phyloP scores from a whole-genome alignment of 768 basidiomycete genomes.

The Boletus rubroflammeus region DNA sequence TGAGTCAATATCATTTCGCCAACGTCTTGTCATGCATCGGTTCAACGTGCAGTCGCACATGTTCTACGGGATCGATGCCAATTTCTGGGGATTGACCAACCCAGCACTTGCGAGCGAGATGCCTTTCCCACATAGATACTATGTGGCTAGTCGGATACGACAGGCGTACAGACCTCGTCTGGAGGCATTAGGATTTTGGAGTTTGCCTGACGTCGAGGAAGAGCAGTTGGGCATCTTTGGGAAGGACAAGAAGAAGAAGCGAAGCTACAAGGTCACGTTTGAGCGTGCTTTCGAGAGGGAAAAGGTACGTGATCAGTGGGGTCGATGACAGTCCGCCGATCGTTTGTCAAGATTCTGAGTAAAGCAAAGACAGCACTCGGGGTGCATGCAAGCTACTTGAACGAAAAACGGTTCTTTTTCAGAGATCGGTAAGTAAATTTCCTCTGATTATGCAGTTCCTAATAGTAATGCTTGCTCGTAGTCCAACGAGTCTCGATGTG shows the following conservation, averaged over 20 bases:
- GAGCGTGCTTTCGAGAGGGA: constrained; percentile 60
- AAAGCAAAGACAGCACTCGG: constrained; percentile 56
- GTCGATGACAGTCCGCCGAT: constrained; percentile 1
- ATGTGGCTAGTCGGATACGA: constrained; percentile 63
- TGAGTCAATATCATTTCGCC: constrained; percentile 36
- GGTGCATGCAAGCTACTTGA: constrained; percentile 55
- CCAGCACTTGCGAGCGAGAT: constrained; percentile 54
- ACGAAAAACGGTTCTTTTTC: constrained; percentile 48
- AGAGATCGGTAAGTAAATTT: constrained; percentile 41
- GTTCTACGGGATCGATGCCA: constrained; percentile 57
- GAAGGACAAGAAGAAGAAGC: constrained; percentile 31
- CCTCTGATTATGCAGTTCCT: background rate
- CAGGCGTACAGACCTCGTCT: constrained; percentile 53
- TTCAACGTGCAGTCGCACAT: constrained; percentile 49
- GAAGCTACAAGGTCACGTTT: constrained; percentile 38
- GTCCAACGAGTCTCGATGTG: constrained; percentile 62
- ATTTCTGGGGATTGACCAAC: constrained; percentile 58
- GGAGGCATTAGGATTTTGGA: constrained; percentile 65
- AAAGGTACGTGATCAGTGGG: constrained; percentile 37
- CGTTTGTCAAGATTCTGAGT: constrained; percentile 48
- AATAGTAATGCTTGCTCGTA: constrained; percentile 24
- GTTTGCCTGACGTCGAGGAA: constrained; percentile 35
- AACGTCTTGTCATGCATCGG: constrained; percentile 1
- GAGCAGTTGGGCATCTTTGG: constrained; percentile 38
- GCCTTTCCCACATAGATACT: constrained; percentile 69